These are phyloP conservation scores for Trichomonas tenax DNA, from an alignment of 208 protist species.

Conservation along the genomic window DNA sequence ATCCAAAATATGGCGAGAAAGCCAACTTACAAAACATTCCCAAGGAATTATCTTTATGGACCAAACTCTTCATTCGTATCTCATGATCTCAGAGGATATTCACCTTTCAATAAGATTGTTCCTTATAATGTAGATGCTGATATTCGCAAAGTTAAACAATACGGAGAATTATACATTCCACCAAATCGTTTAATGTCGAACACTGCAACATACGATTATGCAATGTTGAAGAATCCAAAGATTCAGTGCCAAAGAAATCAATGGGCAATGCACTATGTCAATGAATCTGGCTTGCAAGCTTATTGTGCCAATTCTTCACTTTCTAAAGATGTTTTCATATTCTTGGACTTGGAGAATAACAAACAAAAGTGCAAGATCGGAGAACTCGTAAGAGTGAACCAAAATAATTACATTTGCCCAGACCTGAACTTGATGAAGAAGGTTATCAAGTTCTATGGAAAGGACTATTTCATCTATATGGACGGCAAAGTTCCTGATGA, in stretches of 20 bases:
- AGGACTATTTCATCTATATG: too few species aligned
- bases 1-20: background rate
- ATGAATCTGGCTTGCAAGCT: background rate
- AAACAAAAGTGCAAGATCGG: background rate
- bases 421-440: background rate
- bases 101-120: background rate
- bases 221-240: background rate
- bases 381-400: background rate
- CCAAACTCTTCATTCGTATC: background rate
- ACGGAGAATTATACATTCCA: background rate
- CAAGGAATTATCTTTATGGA: background rate
- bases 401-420: background rate
- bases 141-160: background rate
- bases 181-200: background rate
- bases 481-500: too few species aligned
- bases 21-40: background rate
- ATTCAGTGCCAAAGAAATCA: background rate
- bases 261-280: background rate
- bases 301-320: background rate
- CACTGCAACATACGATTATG: background rate
- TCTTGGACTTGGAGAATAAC: background rate
- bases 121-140: background rate
- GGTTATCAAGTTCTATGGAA: too few species aligned
- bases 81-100: background rate
- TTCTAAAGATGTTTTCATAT: background rate